Conservation (phyloP, 257 asterid genomes). For the Gentiana macrophylla region DNA sequence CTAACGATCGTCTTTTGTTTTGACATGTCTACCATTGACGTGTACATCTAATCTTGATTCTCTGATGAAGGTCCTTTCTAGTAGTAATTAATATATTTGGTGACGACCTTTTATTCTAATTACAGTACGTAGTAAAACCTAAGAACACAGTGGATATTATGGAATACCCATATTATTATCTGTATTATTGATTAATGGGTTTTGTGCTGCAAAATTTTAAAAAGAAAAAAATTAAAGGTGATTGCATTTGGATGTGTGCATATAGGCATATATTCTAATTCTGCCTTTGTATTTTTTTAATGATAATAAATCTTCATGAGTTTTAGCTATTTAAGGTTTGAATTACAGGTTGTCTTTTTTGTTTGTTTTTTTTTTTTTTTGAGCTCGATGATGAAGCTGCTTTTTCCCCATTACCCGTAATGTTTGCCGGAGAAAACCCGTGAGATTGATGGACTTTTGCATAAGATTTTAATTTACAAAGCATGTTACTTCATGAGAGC, state of each 20-base stretch:
- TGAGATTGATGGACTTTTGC: slow-evolving; percentile 14
- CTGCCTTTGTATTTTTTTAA: slow-evolving; percentile 3
- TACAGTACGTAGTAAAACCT: slow-evolving; percentile 4
- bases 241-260: slow-evolving; percentile 18
- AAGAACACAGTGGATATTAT: slow-evolving; percentile 5
- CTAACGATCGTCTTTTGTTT: too few species aligned
- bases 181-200: background rate
- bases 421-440: slow-evolving; percentile 21
- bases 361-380: slow-evolving; percentile 16
- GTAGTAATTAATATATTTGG: slow-evolving; percentile 2
- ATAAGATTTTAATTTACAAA: slow-evolving; percentile 6
- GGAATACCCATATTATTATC: slow-evolving; percentile 14
- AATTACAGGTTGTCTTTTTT: slow-evolving; percentile 4
- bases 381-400: slow-evolving; percentile 18
- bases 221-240: background rate
- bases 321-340: slow-evolving; percentile 16
- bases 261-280: slow-evolving; percentile 10
- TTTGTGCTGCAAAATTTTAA: background rate
- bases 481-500: background rate
- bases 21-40: too few species aligned
- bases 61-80: too few species aligned
- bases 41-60: too few species aligned
- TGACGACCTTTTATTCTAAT: slow-evolving; percentile 4
- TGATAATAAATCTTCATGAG: slow-evolving; percentile 9
- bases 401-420: slow-evolving; percentile 27